These are phyloP conservation scores for Pyrus pyrifolia DNA, from an alignment of 306 rosid species.

Conservation along the genomic window DNA sequence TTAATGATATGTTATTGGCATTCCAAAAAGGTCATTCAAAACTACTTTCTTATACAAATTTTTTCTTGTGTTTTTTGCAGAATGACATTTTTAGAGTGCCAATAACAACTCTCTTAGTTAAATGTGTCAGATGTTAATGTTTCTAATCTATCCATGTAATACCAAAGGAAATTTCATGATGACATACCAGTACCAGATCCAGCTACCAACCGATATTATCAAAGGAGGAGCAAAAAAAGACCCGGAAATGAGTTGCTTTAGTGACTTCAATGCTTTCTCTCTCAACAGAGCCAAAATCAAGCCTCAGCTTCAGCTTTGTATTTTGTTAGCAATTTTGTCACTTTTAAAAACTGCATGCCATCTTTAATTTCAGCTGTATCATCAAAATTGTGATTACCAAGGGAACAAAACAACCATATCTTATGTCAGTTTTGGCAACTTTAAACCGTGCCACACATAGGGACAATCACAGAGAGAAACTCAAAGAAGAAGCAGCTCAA, in stretches of 20 bases:
- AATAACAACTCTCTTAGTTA: too few relatives aligned
- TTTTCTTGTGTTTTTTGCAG: too few relatives aligned
- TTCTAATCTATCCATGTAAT: not conserved
- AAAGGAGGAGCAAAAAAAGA: slow-evolving; percentile 1
- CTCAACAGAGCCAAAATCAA: slow-evolving; percentile 5
- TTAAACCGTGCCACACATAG: slow-evolving; percentile 14
- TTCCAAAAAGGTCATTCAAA: too few relatives aligned
- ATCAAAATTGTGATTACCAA: slow-evolving; percentile 31
- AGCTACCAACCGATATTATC: slow-evolving; percentile 15
- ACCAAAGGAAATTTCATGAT: not conserved
- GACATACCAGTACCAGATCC: slow-evolving; percentile 25
- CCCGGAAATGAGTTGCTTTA: not conserved
- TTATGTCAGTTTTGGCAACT: slow-evolving; percentile 45
- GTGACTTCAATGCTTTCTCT: not conserved
- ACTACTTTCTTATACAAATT: too few relatives aligned
- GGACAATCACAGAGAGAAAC: not conserved
- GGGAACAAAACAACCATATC: slow-evolving; percentile 20
- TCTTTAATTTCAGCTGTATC: slow-evolving; percentile 26
- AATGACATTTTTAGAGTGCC: too few relatives aligned
- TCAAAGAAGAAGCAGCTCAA: slow-evolving; percentile 1
- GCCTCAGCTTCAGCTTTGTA: slow-evolving; percentile 26
- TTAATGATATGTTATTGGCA: too few relatives aligned
- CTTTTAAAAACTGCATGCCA: slow-evolving; percentile 9
- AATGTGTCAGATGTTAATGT: too few relatives aligned
- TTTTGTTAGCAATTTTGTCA: slow-evolving; percentile 19